Evolutionary conservation across 176 grass and related monocot species (phyloP).

Genomic region (Lolium perenne): DNA sequence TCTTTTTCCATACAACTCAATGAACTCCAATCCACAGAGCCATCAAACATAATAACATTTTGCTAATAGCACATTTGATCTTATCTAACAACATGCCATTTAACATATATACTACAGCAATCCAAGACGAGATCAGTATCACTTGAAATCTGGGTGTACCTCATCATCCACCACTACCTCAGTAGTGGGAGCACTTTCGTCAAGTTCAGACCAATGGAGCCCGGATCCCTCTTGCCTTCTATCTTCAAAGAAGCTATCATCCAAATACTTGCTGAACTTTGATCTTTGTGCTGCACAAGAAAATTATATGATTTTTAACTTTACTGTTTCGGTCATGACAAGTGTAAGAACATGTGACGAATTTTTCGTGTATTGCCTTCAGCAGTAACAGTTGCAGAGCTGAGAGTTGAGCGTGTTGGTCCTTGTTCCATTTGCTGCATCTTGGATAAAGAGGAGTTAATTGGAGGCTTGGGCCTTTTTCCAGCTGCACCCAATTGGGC

Average conservation of each 20-base stretch:
- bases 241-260: slow-evolving; percentile 38
- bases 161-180: slow-evolving; percentile 68
- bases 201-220: slow-evolving; percentile 23
- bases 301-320: neutral
- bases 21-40: neutral
- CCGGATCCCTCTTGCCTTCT: slow-evolving; percentile 25
- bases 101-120: slow-evolving; percentile 1
- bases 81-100: slow-evolving; percentile 20
- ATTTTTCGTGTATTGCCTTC: slow-evolving; percentile 48
- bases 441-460: slow-evolving; percentile 40
- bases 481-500: slow-evolving; percentile 29
- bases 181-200: slow-evolving; percentile 18
- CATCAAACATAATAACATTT: neutral
- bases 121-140: slow-evolving; percentile 33
- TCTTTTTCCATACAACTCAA: neutral
- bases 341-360: neutral
- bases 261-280: slow-evolving; percentile 71
- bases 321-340: slow-evolving; percentile 4
- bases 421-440: slow-evolving; percentile 52
- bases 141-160: slow-evolving; percentile 81
- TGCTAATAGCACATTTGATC: slow-evolving; percentile 28
- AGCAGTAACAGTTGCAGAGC: slow-evolving; percentile 32
- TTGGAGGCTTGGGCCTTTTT: slow-evolving; percentile 36
- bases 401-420: slow-evolving; percentile 22
- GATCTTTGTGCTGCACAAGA: slow-evolving; percentile 51